Percentiles rank a stretch among this genome's conserved stretches.
Conservation (phyloP, 148 eudicot genomes). For the Hydrangea macrophylla region DNA sequence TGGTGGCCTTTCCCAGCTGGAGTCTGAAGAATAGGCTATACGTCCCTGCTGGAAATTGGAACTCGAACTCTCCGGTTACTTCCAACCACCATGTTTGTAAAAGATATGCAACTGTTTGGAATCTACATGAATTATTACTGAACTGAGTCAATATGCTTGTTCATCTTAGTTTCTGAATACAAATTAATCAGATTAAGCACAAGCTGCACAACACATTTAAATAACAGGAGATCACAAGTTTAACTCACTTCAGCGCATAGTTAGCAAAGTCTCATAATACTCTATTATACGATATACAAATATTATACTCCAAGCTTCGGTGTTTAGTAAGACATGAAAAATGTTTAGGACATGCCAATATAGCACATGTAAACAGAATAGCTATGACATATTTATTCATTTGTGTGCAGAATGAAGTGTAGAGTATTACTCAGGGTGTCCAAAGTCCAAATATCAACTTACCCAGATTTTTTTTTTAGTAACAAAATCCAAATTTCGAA, state of each 20-base stretch:
- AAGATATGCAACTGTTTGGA: slow-evolving; percentile 45
- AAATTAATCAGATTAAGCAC: neutral
- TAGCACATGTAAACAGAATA: neutral
- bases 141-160: neutral
- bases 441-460: too few relatives aligned
- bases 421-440: too few relatives aligned
- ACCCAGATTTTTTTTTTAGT: too few relatives aligned
- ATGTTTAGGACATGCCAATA: neutral
- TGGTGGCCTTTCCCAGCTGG: slow-evolving; percentile 38
- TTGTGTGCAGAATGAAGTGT: too few relatives aligned
- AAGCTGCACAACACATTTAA: too few relatives aligned
- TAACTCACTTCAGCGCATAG: too few relatives aligned
- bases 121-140: slow-evolving; percentile 15
- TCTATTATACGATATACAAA: too few relatives aligned
- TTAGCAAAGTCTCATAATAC: too few relatives aligned
- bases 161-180: neutral
- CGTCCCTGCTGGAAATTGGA: slow-evolving; percentile 46
- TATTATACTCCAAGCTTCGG: too few relatives aligned
- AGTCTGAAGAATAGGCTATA: slow-evolving; percentile 45
- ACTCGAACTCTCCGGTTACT: slow-evolving; percentile 42
- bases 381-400: too few relatives aligned
- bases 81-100: slow-evolving; percentile 55
- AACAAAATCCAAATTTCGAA: neutral
- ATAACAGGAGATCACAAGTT: too few relatives aligned
- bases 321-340: neutral